Evolutionary conservation across 768 basidiomycete genomes (phyloP).

Genomic region (Trametopsis cervina): DNA sequence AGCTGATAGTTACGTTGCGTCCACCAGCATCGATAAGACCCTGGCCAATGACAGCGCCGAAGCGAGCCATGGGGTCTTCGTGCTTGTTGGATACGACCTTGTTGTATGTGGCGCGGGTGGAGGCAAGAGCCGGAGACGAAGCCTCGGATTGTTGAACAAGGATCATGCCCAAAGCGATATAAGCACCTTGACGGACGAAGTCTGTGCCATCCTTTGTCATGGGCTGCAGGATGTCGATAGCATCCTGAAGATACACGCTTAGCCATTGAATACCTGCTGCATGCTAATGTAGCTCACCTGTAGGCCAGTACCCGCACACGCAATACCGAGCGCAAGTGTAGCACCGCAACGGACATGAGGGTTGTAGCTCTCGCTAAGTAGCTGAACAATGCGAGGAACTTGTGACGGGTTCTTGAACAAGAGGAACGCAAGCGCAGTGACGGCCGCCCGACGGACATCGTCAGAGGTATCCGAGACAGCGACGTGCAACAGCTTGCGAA

Average conservation of each 20-base stretch:
- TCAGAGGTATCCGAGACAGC: conserved; percentile 98
- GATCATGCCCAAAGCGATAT: conserved; percentile 93
- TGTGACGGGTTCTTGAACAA: conserved; percentile 95
- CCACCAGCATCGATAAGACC: conserved; percentile 98
- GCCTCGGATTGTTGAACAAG: conserved; percentile 95
- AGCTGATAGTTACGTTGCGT: conserved; percentile 88
- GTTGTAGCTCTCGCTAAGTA: conserved; percentile 97
- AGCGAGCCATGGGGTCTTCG: conserved; percentile 97
- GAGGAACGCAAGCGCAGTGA: conserved; percentile 91
- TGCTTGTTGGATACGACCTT: conserved; percentile 95
- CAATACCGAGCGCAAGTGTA: conserved; percentile 92
- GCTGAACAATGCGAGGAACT: conserved; percentile 94
- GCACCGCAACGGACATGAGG: conserved; percentile 98
- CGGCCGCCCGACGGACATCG: conserved; percentile 94
- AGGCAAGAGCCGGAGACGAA: conserved; percentile 71
- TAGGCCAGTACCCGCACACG: conserved; percentile 94
- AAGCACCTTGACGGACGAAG: conserved; percentile 97
- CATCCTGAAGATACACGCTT: too few relatives aligned
- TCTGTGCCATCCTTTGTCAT: conserved; percentile 98
- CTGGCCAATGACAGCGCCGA: conserved; percentile 93
- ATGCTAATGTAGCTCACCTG: conserved; percentile 44
- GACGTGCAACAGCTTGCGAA: conserved; percentile 87
- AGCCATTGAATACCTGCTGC: too few relatives aligned
- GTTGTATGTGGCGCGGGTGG: conserved; percentile 77
- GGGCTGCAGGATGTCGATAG: conserved; percentile 92